phyloP scores from a whole-genome alignment of 768 basidiomycete species.

The Daedaleopsis sinensis region DNA sequence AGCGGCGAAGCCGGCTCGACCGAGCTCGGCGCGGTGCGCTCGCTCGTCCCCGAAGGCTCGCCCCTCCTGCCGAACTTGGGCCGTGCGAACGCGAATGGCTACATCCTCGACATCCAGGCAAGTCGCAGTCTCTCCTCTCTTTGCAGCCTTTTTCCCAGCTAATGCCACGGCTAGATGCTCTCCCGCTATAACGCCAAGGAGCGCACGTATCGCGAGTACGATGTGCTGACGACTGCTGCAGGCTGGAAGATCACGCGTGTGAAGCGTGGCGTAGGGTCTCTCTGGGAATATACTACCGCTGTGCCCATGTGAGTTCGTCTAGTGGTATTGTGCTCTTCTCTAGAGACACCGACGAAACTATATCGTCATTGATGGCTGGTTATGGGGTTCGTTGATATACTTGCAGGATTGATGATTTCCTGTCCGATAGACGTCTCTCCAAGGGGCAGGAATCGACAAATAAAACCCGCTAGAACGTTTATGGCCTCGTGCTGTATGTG shows the following conservation, averaged over 20 bases:
- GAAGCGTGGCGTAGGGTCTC: slow-evolving; percentile 58
- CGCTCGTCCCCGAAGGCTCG: not conserved
- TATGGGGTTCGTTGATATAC: too few species aligned
- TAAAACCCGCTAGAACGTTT: too few species aligned
- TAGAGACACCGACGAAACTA: too few species aligned
- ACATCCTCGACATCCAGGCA: slow-evolving; percentile 11
- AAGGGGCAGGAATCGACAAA: too few species aligned
- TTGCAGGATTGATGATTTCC: too few species aligned
- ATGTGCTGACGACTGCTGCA: slow-evolving; percentile 53
- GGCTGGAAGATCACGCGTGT: slow-evolving; percentile 69
- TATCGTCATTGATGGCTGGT: too few species aligned
- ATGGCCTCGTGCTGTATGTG: too few species aligned
- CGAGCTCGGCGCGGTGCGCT: slow-evolving; percentile 18
- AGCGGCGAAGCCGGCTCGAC: not conserved
- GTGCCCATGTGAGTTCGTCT: not conserved
- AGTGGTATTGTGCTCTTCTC: not conserved
- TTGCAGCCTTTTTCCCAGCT: slow-evolving; percentile 32
- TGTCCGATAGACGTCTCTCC: too few species aligned
- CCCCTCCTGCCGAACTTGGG: slow-evolving; percentile 3
- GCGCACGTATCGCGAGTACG: slow-evolving; percentile 64
- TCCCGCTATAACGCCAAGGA: slow-evolving; percentile 67
- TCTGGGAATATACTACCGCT: slow-evolving; percentile 73
- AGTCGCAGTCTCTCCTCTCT: not conserved
- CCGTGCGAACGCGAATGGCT: not conserved
- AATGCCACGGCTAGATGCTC: slow-evolving; percentile 53